Evolutionary conservation across 139 green algal genomes (phyloP).

Genomic region (Eudorina sp.): DNA sequence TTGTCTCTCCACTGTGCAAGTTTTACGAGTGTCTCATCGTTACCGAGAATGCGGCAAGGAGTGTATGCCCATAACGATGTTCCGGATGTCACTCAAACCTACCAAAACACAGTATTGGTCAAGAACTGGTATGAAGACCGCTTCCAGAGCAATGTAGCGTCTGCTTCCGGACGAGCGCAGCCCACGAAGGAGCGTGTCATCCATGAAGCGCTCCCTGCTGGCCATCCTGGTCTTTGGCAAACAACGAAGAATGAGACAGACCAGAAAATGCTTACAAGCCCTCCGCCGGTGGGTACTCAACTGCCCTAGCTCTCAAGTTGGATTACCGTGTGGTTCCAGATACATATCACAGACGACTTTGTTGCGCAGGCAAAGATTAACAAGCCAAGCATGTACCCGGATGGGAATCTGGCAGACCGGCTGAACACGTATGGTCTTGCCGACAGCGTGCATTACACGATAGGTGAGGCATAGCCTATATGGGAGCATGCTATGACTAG

Average conservation of each 20-base stretch:
- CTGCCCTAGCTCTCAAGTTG: too few species aligned
- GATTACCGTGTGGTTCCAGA: not conserved
- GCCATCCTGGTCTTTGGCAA: conserved; percentile 13
- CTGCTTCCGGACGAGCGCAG: not conserved
- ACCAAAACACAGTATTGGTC: conserved; percentile 1
- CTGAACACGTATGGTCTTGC: conserved; percentile 19
- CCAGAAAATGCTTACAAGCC: not conserved
- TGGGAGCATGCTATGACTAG: too few species aligned
- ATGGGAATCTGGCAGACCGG: conserved; percentile 21
- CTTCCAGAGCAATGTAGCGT: conserved; percentile 6
- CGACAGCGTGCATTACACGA: conserved; percentile 3
- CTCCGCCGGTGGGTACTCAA: not conserved
- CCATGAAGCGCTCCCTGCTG: not conserved
- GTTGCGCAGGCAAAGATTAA: conserved; percentile 1
- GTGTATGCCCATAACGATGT: conserved; percentile 25
- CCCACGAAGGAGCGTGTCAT: conserved; percentile 25
- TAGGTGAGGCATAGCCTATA: too few species aligned
- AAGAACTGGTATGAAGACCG: conserved; percentile 49
- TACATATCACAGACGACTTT: not conserved
- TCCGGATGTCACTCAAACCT: conserved; percentile 28
- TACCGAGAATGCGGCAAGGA: not conserved
- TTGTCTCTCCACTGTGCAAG: too few species aligned
- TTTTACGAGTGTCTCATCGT: too few species aligned
- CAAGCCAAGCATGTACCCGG: conserved; percentile 36
- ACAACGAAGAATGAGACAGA: conserved; percentile 34